Evolutionary conservation across 768 basidiomycete genomes (phyloP), one percentile per base, ranked within the genome.

Genomic region (Tulasnella sp.): DNA sequence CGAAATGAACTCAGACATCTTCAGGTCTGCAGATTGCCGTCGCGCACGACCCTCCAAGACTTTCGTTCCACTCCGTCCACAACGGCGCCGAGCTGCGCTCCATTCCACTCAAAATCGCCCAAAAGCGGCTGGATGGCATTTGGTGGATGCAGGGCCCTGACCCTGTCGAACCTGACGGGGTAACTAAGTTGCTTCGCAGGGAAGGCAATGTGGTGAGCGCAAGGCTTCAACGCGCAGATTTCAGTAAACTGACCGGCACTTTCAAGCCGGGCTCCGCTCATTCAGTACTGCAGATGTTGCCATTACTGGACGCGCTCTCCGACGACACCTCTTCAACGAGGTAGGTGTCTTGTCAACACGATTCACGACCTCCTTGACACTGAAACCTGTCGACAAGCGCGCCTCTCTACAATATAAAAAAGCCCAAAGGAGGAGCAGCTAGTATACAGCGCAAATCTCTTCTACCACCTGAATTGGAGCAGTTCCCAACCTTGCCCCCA

Each of bases 31-130:
- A 89, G 73, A 89, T 96, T 81, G 94, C 93, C 24, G 89, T 94
- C 24, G 89, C 91, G 41, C 92, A 92, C 80, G 88, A 94, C 82
- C 93, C 93, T 60, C 90, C 92, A 58, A 88, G 89, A 37, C 85
- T 96, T 42, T 91, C 90, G 16, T 85, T 96, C 37, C 93, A 93
- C 84, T 95, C 94, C 16, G 86, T 95, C 34, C 94, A 95, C 85
- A 91, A 95, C 84, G 95, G 95, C 9, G 88, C 86, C 69, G 86
- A 90, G 81, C 88, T 90, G 80, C 88, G 89, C 41, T 86, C 86
- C 24, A 84, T 93, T 11, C 22, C 46, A 48, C 44, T 54, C 41
- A 6, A 4, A 34, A 31, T 31, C 16, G 8, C 28, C 24, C 20
- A 42, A 14, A 28, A 40, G 28, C 76, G 72, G 46, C 79, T 80